Evolutionary conservation across 495 filamentous ascomycete genomes (phyloP).

Genomic region (Xylaria longipes): DNA sequence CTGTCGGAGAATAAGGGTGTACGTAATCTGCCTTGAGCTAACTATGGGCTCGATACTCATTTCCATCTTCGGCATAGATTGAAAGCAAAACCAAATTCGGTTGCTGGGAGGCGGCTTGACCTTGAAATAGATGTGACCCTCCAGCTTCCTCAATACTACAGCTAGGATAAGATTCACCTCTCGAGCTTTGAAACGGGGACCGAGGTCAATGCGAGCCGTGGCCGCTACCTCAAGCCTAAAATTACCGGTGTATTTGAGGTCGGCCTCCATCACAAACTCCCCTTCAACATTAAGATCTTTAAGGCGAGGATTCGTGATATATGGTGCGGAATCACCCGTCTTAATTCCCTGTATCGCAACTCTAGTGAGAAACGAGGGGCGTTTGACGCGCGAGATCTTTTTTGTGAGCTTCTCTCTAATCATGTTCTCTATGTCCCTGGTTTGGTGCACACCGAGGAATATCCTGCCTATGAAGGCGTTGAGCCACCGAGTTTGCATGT

Average conservation of each 20-base stretch:
- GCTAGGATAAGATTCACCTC: constrained; percentile 91
- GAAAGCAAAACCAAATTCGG: constrained; percentile 92
- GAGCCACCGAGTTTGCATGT: constrained; percentile 90
- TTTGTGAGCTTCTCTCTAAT: constrained; percentile 88
- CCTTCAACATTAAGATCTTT: constrained; percentile 92
- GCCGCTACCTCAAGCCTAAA: constrained; percentile 89
- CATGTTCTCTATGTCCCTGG: constrained; percentile 76
- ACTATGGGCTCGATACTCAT: constrained; percentile 94
- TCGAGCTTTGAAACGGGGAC: constrained; percentile 83
- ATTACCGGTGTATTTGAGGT: constrained; percentile 86
- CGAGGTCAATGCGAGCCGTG: constrained; percentile 88
- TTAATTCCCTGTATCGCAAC: constrained; percentile 81
- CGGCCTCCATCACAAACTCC: constrained; percentile 82
- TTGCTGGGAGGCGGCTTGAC: constrained; percentile 97
- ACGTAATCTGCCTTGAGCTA: constrained; percentile 93
- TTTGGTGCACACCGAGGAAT: constrained; percentile 88
- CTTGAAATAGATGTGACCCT: constrained; percentile 82
- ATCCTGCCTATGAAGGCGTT: constrained; percentile 88
- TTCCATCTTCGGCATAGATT: constrained; percentile 88
- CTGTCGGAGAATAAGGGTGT: constrained; percentile 84
- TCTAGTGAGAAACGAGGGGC: constrained; percentile 84
- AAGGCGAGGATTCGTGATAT: constrained; percentile 85
- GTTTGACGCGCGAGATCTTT: constrained; percentile 93
- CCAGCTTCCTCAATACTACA: constrained; percentile 81
- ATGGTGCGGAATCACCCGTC: constrained; percentile 85